Evolutionary conservation across 306 rosid species (phyloP).

Genomic region (Senna siamea): DNA sequence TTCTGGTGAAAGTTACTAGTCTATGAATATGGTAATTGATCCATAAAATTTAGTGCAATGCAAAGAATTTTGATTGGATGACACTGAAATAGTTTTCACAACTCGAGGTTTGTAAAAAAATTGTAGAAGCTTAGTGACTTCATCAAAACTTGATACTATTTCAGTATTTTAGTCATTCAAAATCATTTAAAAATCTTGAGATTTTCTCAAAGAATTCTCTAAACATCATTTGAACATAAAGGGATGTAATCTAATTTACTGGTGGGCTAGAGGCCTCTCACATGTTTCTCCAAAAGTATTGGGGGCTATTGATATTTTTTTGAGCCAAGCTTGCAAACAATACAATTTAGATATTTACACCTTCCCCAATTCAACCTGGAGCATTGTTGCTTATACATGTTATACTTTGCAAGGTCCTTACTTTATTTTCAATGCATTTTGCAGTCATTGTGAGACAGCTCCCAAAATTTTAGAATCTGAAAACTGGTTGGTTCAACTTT

Average conservation of each 20-base stretch:
- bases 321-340: background rate
- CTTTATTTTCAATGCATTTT: slow-evolving; percentile 37
- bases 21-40: background rate
- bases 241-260: background rate
- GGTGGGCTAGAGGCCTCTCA: background rate
- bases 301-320: background rate
- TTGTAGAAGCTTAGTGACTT: background rate
- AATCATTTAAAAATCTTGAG: background rate
- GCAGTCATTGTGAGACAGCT: slow-evolving; percentile 52
- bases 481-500: slow-evolving; percentile 62
- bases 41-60: background rate
- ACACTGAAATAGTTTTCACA: background rate
- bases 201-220: background rate
- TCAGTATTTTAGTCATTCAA: background rate
- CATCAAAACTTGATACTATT: background rate
- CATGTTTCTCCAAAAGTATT: background rate
- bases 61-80: background rate
- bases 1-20: background rate
- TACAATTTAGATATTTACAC: background rate
- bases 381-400: background rate
- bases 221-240: background rate
- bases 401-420: slow-evolving; percentile 28
- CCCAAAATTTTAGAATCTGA: slow-evolving; percentile 54
- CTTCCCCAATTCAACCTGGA: background rate
- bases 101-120: background rate